Evolutionary conservation across 106 monocot species (phyloP).

Genomic region (Acorus calamus): DNA sequence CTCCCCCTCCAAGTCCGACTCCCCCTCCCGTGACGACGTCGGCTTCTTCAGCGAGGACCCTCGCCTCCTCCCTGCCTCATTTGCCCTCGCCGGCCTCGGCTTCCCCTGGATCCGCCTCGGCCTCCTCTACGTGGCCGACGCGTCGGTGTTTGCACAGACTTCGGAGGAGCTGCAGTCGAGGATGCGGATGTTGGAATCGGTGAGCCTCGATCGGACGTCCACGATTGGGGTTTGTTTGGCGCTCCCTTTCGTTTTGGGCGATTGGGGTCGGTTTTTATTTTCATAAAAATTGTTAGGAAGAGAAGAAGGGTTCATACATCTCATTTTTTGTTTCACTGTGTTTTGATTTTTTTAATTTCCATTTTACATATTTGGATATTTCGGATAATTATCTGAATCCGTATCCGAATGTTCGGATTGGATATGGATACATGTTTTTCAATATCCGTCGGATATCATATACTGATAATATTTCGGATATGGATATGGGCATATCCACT

Average conservation of each 20-base stretch:
- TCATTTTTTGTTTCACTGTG: too few relatives aligned
- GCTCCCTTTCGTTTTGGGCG: conserved; percentile 37
- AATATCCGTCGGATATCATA: too few relatives aligned
- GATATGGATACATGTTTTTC: too few relatives aligned
- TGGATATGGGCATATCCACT: too few relatives aligned
- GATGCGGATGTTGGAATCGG: conserved; percentile 24
- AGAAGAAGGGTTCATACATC: too few relatives aligned
- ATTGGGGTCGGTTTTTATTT: background rate
- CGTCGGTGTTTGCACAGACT: conserved; percentile 19
- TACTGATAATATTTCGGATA: too few relatives aligned
- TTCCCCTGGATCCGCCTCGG: conserved; percentile 60
- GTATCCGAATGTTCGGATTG: too few relatives aligned
- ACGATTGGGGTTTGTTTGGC: conserved; percentile 57
- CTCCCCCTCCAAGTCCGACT: background rate
- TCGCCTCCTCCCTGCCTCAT: conserved; percentile 30
- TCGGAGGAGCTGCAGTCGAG: conserved; percentile 9
- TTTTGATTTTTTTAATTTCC: too few relatives aligned
- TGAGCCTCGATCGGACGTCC: conserved; percentile 26
- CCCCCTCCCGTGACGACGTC: background rate
- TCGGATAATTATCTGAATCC: too few relatives aligned
- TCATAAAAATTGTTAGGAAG: too few relatives aligned
- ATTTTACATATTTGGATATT: too few relatives aligned
- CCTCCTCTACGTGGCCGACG: conserved; percentile 25
- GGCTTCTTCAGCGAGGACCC: conserved; percentile 42
- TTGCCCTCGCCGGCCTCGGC: conserved; percentile 43